Evolutionary conservation across 2,329 filamentous ascomycete species (phyloP).

Genomic region (Trichoderma cornu-damae): DNA sequence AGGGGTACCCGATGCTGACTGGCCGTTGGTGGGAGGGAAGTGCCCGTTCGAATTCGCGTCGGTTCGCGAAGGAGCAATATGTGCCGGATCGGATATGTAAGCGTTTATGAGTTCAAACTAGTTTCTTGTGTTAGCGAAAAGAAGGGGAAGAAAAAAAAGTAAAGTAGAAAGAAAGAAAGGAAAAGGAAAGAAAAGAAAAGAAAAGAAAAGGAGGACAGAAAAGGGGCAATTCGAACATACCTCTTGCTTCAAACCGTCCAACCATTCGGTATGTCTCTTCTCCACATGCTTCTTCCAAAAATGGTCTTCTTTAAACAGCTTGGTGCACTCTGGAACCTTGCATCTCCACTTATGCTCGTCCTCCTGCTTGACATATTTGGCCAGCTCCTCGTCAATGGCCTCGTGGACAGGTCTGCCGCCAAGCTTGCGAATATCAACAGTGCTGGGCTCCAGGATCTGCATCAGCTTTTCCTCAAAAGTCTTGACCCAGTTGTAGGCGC

Average conservation of each 20-base stretch:
- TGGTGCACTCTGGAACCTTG: conserved; percentile 92
- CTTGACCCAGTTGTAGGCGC: conserved; percentile 97
- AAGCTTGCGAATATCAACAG: conserved; percentile 81
- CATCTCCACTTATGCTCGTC: conserved; percentile 96
- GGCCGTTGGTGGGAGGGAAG: conserved; percentile 75
- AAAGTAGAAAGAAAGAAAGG: too few relatives aligned
- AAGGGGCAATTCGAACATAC: conserved; percentile 49
- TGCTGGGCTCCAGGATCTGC: conserved; percentile 86
- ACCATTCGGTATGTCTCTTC: conserved; percentile 89
- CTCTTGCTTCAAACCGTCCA: conserved; percentile 72
- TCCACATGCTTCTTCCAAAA: conserved; percentile 99
- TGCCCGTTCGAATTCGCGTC: conserved; percentile 95
- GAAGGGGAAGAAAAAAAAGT: not conserved
- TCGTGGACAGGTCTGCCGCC: conserved; percentile 85
- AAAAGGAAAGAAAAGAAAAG: too few relatives aligned
- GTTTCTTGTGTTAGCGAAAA: conserved; percentile 16
- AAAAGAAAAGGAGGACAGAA: too few relatives aligned
- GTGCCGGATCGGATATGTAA: conserved; percentile 89
- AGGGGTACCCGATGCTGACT: conserved; percentile 75
- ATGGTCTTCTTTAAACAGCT: conserved; percentile 93
- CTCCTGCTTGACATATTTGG: conserved; percentile 90
- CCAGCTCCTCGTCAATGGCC: conserved; percentile 77
- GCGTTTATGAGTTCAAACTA: conserved; percentile 87
- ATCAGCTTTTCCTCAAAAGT: conserved; percentile 96
- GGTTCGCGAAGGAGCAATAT: conserved; percentile 87